Evolutionary conservation across 2,329 filamentous ascomycete genomes (phyloP).

Genomic region (Ophiocordyceps polyrhachis-furcata): DNA sequence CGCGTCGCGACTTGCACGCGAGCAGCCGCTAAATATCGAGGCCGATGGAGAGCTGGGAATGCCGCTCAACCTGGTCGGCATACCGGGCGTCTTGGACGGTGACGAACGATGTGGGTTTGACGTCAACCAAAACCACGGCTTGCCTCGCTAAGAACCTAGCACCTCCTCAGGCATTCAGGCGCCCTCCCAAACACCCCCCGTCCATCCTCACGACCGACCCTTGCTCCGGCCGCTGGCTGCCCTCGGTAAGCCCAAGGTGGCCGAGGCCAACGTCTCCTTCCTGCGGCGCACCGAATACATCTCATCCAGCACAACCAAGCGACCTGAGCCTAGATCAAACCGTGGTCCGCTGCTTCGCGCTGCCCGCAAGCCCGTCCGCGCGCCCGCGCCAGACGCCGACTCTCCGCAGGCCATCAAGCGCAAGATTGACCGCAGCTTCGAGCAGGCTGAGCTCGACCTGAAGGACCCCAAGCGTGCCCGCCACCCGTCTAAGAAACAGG

Average conservation of each 20-base stretch:
- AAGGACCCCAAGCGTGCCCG: constrained; percentile 34
- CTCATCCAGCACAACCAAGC: constrained; percentile 38
- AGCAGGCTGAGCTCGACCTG: constrained; percentile 31
- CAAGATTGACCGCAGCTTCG: constrained; percentile 47
- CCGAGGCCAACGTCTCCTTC: constrained; percentile 72
- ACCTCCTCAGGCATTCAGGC: constrained; percentile 55
- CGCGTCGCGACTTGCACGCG: constrained; percentile 70
- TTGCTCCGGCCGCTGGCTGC: constrained; percentile 70
- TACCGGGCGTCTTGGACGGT: constrained; percentile 86
- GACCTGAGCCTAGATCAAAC: constrained; percentile 22
- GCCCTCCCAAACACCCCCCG: constrained; percentile 45
- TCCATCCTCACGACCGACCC: constrained; percentile 69
- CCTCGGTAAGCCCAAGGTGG: constrained; percentile 65
- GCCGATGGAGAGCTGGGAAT: constrained; percentile 95
- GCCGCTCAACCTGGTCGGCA: constrained; percentile 87
- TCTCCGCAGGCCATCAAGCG: constrained; percentile 47
- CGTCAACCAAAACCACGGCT: neutral
- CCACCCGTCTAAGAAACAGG: constrained; percentile 38
- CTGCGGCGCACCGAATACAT: constrained; percentile 94
- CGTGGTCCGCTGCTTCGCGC: constrained; percentile 15
- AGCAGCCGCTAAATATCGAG: constrained; percentile 91
- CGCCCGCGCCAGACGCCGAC: constrained; percentile 39
- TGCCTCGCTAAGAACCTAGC: neutral
- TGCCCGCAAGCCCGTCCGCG: constrained; percentile 15
- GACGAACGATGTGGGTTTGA: constrained; percentile 63